Evolutionary conservation across 805 yeast species (phyloP), one percentile per base, ranked within the genome.

Genomic region (Wickerhamomyces tratensis): DNA sequence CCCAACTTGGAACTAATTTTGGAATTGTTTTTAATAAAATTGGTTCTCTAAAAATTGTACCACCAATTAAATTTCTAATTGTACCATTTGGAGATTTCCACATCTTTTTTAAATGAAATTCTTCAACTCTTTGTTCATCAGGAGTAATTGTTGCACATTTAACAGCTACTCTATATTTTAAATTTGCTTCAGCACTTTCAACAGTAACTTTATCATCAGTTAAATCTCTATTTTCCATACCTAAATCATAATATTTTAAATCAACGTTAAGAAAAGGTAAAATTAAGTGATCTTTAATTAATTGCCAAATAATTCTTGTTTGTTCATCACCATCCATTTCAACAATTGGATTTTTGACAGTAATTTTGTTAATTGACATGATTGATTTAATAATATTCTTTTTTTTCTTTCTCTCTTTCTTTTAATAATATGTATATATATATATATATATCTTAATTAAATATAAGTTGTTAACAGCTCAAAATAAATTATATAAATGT

Each of bases 131-230:
- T 39, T 86, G 93, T 69, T 91, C 98, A 61, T 86, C 95, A 7
- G 98, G 97, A n/a, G 98, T 91, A 63, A 91, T 91, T 41, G 98
- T 91, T 44, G 98, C 98, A 70, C 98, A 91, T 69, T 91, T 91
- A 54, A 91, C 86, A 30, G 95, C 98, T 44, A 91, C 98, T 42
- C 86, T 85, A 63, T 86, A 82, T 64, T 88, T 76, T 63, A 79
- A 68, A 53, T 87, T 89, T 41, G 98, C 98, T 40, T 81, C 68
- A 25, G 97, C 97, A 10, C 96, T 85, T 43, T 91, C 96, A 33
- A 74, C 60, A 15, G 98, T 91, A 51, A 91, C 91, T 66, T 85
- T 63, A 63, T 91, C 98, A 55, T 86, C 72, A 14, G 98, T 91
- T 54, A 76, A 62, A 64, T 91, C 97, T 61, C 98, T 77, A 68